Evolutionary conservation across 257 asterid genomes (phyloP).

Genomic region (Rhazya stricta): DNA sequence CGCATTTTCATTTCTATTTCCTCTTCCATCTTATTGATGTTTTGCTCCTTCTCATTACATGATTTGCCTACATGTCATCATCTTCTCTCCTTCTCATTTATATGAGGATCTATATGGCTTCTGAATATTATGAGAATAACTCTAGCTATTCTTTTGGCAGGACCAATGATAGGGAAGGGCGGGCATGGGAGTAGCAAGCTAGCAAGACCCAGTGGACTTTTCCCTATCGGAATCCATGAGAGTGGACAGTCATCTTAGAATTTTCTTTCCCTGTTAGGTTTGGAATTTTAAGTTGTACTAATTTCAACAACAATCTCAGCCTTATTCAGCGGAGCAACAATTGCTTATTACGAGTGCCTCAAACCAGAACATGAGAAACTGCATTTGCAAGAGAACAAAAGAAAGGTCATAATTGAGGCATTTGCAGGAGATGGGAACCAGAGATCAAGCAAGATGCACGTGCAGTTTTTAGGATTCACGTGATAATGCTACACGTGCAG

Average conservation of each 20-base stretch:
- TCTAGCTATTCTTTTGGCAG: too few species aligned
- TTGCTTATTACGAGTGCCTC: not conserved
- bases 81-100: not conserved
- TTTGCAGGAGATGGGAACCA: constrained; percentile 6
- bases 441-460: constrained; percentile 39
- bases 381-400: not conserved
- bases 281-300: not conserved
- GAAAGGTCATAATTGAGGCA: constrained; percentile 11
- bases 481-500: constrained; percentile 48
- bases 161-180: too few species aligned
- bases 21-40: not conserved
- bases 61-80: not conserved
- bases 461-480: constrained; percentile 37
- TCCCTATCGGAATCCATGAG: not conserved
- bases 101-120: not conserved
- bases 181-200: not conserved
- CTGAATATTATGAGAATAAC: not conserved
- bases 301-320: constrained; percentile 2
- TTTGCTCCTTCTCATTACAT: not conserved
- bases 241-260: not conserved
- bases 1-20: too few species aligned
- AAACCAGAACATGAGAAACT: not conserved
- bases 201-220: too few species aligned
- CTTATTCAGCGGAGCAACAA: not conserved
- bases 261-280: not conserved